Base-by-base conservation (phyloP, 352 stramenopile genomes). In the Pilasporangium apinafurcum region DNA sequence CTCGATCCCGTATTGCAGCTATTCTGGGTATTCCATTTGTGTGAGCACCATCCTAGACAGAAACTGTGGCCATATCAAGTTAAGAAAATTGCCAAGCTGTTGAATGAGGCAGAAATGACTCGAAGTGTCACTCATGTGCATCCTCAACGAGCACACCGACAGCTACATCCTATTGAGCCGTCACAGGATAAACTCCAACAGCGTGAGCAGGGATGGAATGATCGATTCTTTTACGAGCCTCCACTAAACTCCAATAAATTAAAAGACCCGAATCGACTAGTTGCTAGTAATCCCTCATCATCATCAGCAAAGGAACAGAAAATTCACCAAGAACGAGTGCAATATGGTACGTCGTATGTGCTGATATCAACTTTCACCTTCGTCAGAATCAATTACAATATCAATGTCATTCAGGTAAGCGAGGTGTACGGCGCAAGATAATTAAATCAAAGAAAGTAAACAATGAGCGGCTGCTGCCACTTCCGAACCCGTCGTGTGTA, bases 171-270 rank as follows among this genome's bases (percentile, higher is more conserved):
- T 1, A 62, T 78, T 32, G 64, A 53, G 12, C 59, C 73, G 1
- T 70, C 57, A 0, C 55, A 79, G 18, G 51, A 80, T 26, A 60
- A 86, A 39, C 41, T 88, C 18, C 63, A 71, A 37, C 61, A 76
- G 26, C 75, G 73, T 22, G 75, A 91, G 28, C 69, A 76, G 38
- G 78, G 68, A 6, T 91, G 75, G 75, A 85, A 91, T 30, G 71
- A 83, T 45, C 75, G 75, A 1, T 91, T 91, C 44, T 57, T 65
- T 17, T 59, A 80, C 10, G 64, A 85, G n/a, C 53, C 58, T 21
- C 71, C 67, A 4, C 52, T 53, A 12, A 74, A 74, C 29, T 65
- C 62, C 5, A 84, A 72, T 28, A 79, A 82, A 29, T 52, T 52
- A 1, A 51, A 42, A 5, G 61, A 58, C 7, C 37, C 60, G 3